These are phyloP conservation scores for Atkinsonella hypoxylon DNA, from an alignment of 2,329 filamentous ascomycete genomes.

Conservation along the genomic window DNA sequence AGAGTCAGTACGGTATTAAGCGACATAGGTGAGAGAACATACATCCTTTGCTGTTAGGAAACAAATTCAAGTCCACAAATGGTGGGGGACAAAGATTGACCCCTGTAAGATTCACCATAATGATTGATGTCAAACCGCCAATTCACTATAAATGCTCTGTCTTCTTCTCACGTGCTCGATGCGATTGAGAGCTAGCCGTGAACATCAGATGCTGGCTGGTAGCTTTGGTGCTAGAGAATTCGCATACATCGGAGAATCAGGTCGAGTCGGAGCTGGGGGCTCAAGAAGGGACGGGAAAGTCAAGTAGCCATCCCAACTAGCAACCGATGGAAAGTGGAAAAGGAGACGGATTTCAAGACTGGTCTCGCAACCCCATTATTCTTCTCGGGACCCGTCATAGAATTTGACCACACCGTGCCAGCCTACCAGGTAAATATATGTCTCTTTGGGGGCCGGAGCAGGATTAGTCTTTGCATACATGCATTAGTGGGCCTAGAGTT, in stretches of 20 bases:
- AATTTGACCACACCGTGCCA: no score
- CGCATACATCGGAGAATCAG: no score
- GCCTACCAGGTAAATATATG: not conserved
- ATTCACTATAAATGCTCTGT: no score
- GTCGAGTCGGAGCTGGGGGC: not conserved
- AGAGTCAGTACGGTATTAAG: slow-evolving; percentile 3
- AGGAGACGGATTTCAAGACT: not conserved
- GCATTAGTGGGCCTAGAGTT: slow-evolving; percentile 4
- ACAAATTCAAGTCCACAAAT: slow-evolving; percentile 54
- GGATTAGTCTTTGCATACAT: not conserved
- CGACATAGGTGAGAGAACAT: slow-evolving; percentile 13
- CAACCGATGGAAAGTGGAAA: not conserved
- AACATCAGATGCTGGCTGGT: not conserved
- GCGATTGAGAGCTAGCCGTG: no score
- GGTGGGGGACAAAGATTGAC: slow-evolving; percentile 48
- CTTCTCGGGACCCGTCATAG: no score
- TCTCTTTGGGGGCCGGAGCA: not conserved
- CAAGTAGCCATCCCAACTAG: not conserved
- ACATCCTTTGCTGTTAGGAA: slow-evolving; percentile 54
- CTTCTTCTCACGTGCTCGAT: not conserved
- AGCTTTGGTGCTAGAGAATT: not conserved
- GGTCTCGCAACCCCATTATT: not conserved
- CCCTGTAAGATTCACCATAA: slow-evolving; percentile 26
- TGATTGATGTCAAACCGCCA: slow-evolving; percentile 1
- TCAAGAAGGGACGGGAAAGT: not conserved